Evolutionary conservation across 2,329 filamentous ascomycete species (phyloP).

Genomic region (Stemphylium vesicarium): DNA sequence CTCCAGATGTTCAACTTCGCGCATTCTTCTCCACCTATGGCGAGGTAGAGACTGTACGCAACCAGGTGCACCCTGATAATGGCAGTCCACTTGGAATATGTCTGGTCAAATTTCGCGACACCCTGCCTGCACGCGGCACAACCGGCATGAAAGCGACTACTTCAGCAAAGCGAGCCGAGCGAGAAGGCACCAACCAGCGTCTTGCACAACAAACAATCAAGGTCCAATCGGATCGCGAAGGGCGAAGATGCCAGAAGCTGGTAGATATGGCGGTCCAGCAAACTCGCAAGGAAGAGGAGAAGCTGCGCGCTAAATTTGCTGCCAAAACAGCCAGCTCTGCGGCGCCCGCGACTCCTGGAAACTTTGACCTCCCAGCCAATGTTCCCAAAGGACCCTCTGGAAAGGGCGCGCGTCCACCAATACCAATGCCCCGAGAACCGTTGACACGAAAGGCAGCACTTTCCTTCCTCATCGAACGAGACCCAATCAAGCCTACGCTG

Average conservation of each 20-base stretch:
- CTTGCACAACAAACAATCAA: conserved; percentile 79
- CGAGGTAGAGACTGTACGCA: conserved; percentile 87
- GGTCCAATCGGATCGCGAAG: conserved; percentile 89
- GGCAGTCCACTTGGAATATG: conserved; percentile 94
- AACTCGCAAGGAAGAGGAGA: conserved; percentile 67
- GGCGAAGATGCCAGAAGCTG: conserved; percentile 78
- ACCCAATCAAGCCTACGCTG: conserved; percentile 71
- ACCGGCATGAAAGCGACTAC: conserved; percentile 71
- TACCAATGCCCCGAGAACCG: conserved; percentile 48
- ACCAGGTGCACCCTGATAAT: conserved; percentile 93
- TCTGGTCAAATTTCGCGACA: conserved; percentile 86
- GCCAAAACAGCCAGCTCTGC: conserved; percentile 31
- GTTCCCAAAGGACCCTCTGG: conserved; percentile 85
- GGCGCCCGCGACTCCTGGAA: conserved; percentile 29
- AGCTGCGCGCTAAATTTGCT: conserved; percentile 46
- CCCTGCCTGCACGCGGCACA: conserved; percentile 57
- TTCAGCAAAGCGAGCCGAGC: conserved; percentile 80
- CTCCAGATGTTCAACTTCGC: conserved; percentile 77
- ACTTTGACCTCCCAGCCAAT: conserved; percentile 72
- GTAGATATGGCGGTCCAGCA: conserved; percentile 76
- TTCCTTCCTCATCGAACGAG: conserved; percentile 65
- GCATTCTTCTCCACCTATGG: conserved; percentile 81
- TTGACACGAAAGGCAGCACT: conserved; percentile 53
- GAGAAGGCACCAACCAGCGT: conserved; percentile 76
- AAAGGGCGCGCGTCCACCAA: conserved; percentile 48